Evolutionary conservation across 306 rosid species (phyloP).

Genomic region (Medicago arabica): DNA sequence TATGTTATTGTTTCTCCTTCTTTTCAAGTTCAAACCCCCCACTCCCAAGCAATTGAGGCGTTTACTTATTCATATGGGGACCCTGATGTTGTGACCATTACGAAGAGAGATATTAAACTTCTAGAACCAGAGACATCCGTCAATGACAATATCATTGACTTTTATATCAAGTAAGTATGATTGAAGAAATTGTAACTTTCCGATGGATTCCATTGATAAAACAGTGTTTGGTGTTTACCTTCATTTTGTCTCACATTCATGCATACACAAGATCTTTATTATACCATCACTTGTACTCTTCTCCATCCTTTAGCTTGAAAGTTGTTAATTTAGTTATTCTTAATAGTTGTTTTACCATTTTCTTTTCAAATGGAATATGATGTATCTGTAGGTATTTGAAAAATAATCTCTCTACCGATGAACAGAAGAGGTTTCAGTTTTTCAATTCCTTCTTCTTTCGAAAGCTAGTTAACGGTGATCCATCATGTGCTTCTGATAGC

Average conservation of each 20-base stretch:
- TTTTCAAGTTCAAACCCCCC: too few relatives aligned
- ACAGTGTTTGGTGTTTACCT: constrained; percentile 14
- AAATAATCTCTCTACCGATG: too few relatives aligned
- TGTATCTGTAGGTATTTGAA: constrained; percentile 60
- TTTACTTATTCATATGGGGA: too few relatives aligned
- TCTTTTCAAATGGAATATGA: constrained; percentile 31
- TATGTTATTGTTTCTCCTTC: too few relatives aligned
- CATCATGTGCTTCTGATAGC: too few relatives aligned
- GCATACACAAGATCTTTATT: constrained; percentile 1
- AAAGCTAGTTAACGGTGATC: too few relatives aligned
- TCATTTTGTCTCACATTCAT: constrained; percentile 21
- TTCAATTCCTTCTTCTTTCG: too few relatives aligned
- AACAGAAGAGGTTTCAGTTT: too few relatives aligned
- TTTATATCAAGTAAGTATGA: constrained; percentile 69
- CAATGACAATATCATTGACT: constrained; percentile 80
- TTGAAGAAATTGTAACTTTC: constrained; percentile 10
- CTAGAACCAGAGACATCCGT: constrained; percentile 66
- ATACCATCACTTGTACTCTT: constrained; percentile 9
- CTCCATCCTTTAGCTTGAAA: constrained; percentile 8
- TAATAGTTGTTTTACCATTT: background rate
- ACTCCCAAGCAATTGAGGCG: too few relatives aligned
- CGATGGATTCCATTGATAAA: constrained; percentile 23
- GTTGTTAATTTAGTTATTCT: constrained; percentile 4
- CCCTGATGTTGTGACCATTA: too few relatives aligned
- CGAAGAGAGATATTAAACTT: constrained; percentile 67